Evolutionary conservation across 2,329 filamentous ascomycete genomes (phyloP).

Genomic region (Coniochaeta pulveracea): DNA sequence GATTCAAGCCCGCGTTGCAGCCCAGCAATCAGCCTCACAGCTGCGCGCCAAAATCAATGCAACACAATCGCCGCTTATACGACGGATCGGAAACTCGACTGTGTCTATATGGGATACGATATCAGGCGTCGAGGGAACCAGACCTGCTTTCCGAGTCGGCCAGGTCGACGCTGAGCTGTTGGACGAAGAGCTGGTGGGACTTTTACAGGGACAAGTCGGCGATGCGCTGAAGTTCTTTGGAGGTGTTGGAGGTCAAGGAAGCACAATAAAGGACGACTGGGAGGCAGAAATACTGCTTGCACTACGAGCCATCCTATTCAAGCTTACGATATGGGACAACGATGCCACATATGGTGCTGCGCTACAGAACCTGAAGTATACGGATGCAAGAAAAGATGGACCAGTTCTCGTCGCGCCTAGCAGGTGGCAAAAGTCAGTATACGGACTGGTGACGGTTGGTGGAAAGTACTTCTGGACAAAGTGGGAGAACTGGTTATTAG

Average conservation of each 20-base stretch:
- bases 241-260: slow-evolving; percentile 25
- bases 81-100: slow-evolving; percentile 44
- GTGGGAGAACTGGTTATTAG: slow-evolving; percentile 79
- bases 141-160: slow-evolving; percentile 82
- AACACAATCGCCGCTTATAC: slow-evolving; percentile 40
- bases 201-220: slow-evolving; percentile 75
- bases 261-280: slow-evolving; percentile 74
- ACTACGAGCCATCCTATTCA: slow-evolving; percentile 75
- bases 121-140: slow-evolving; percentile 64
- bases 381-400: slow-evolving; percentile 62
- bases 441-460: slow-evolving; percentile 76
- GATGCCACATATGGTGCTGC: slow-evolving; percentile 90
- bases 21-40: slow-evolving; percentile 24
- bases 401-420: slow-evolving; percentile 58
- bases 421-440: slow-evolving; percentile 71
- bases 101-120: slow-evolving; percentile 57
- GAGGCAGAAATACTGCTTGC: slow-evolving; percentile 71
- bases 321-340: slow-evolving; percentile 93
- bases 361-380: slow-evolving; percentile 82
- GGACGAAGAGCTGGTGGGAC: slow-evolving; percentile 81
- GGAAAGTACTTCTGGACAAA: slow-evolving; percentile 85
- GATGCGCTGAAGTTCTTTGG: slow-evolving; percentile 83
- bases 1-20: slow-evolving; percentile 41
- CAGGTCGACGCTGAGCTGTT: slow-evolving; percentile 93
- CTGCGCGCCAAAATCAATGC: slow-evolving; percentile 34